phyloP scores from a whole-genome alignment of 2,329 filamentous ascomycete genomes.

The Xenoacremonium recifei region DNA sequence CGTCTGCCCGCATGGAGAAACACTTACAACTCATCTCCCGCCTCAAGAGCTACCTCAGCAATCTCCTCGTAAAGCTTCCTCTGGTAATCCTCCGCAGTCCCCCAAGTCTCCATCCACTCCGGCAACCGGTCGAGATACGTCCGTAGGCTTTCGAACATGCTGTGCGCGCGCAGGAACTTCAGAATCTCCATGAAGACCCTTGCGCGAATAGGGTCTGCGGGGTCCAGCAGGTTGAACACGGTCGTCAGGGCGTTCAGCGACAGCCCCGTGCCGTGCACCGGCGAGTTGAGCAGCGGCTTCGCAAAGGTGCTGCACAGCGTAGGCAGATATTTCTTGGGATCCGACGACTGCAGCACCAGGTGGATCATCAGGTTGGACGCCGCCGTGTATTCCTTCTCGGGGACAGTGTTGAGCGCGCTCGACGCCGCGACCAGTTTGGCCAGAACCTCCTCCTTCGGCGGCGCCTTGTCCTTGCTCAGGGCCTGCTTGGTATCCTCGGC shows the following conservation, averaged over 20 bases:
- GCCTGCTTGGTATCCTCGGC: slow-evolving; percentile 74
- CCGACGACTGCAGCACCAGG: slow-evolving; percentile 82
- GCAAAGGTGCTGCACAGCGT: slow-evolving; percentile 86
- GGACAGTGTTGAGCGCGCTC: slow-evolving; percentile 73
- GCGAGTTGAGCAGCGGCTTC: slow-evolving; percentile 82
- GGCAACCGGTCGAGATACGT: slow-evolving; percentile 82
- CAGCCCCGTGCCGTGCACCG: slow-evolving; percentile 79
- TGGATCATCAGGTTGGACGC: slow-evolving; percentile 97
- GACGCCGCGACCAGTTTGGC: slow-evolving; percentile 86
- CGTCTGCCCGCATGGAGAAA: too few species aligned
- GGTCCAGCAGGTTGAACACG: slow-evolving; percentile 89
- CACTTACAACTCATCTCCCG: slow-evolving; percentile 72
- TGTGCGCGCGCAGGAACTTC: slow-evolving; percentile 72
- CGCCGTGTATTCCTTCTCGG: slow-evolving; percentile 94
- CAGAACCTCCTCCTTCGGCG: slow-evolving; percentile 75
- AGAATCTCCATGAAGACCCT: slow-evolving; percentile 90
- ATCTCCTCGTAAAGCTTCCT: slow-evolving; percentile 83
- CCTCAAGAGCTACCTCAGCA: slow-evolving; percentile 75
- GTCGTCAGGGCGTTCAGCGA: slow-evolving; percentile 90
- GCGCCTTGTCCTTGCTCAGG: slow-evolving; percentile 67
- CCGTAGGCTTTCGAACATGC: slow-evolving; percentile 80
- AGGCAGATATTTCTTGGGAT: slow-evolving; percentile 82
- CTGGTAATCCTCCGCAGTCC: slow-evolving; percentile 75
- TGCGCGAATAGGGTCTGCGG: slow-evolving; percentile 76
- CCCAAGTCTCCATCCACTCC: slow-evolving; percentile 80